Conservation (phyloP, 495 filamentous ascomycete genomes). For the Penicillium steckii region DNA sequence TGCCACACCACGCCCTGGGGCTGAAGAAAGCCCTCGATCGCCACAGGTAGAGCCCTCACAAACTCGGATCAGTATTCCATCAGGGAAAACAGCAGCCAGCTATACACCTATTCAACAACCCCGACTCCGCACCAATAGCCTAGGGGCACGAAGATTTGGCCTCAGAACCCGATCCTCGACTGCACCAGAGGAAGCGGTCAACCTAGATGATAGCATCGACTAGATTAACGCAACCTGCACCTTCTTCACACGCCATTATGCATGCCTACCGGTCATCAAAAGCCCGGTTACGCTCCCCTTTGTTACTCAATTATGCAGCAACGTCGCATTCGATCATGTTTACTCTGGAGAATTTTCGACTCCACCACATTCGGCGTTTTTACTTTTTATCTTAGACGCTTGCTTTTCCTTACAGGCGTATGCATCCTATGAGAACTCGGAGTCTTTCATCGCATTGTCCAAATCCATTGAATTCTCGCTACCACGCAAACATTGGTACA, state of each 20-base stretch:
- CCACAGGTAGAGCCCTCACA: slow-evolving; percentile 29
- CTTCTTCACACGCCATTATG: slow-evolving; percentile 9
- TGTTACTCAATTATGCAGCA: slow-evolving; percentile 36
- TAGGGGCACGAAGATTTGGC: slow-evolving; percentile 40
- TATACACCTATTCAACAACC: slow-evolving; percentile 44
- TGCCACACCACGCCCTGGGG: slow-evolving; percentile 14
- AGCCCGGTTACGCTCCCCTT: slow-evolving; percentile 15
- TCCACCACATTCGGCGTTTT: slow-evolving; percentile 31
- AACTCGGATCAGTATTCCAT: slow-evolving; percentile 38
- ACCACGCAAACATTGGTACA: slow-evolving; percentile 9
- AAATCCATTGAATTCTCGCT: background rate
- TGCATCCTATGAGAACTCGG: slow-evolving; percentile 15
- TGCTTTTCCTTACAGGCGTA: slow-evolving; percentile 9
- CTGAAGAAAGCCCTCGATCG: slow-evolving; percentile 23
- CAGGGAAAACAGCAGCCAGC: slow-evolving; percentile 39
- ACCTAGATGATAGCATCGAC: slow-evolving; percentile 40
- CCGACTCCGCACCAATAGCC: slow-evolving; percentile 40
- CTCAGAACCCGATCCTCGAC: slow-evolving; percentile 35
- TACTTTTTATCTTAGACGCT: slow-evolving; percentile 15
- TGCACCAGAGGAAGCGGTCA: slow-evolving; percentile 26
- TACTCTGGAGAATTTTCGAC: slow-evolving; percentile 6
- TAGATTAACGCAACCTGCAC: slow-evolving; percentile 12
- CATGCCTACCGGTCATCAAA: slow-evolving; percentile 3
- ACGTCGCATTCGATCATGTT: slow-evolving; percentile 20
- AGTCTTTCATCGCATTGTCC: slow-evolving; percentile 15